Evolutionary conservation across 2,329 filamentous ascomycete genomes (phyloP), one percentile per base, ranked within the genome.

Genomic region (Fusarium gaditjirri): DNA sequence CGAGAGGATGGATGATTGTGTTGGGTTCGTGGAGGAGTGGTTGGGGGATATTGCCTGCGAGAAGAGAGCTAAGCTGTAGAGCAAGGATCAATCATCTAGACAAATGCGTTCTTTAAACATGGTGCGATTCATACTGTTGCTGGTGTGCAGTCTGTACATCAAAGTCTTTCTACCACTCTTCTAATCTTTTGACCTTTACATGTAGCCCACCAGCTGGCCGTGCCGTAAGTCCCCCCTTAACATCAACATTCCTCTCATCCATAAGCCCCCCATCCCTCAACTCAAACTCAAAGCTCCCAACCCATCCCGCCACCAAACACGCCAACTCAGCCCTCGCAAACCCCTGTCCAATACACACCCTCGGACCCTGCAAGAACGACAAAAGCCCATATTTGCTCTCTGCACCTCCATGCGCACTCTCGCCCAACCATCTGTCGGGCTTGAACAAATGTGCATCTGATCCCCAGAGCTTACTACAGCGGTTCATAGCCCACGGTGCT

Each of bases 291-390:
- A 96, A 97, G 33, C 89, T 86, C 2, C 94, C 94, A 7, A 95
- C 87, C 86, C 93, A 90, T 5, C 89, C 87, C n/a, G 94, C 94
- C 46, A 98, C 78, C 71, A 98, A 82, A 77, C 92, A 95, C 10
- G 93, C 93, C 81, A 97, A 93, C 84, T 98, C 95, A 1, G 91
- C 90, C 78, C 90, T 91, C 0, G 95, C 92, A 82, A 97, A 97
- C 2, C 85, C 85, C 80, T 91, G 88, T 0, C 94, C 94, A 74
- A 97, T 97, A 79, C 94, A 97, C 76, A 91, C 92, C 61, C 94
- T 85, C 3, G 94, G 94, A 0, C 95, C 95, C 78, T 97, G 94
- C 61, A 97, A 80, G 81, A 97, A 97, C 0, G 93, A 95, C 81
- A 95, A 79, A 75, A 92, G 91, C 1, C 91, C 88, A 78, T 92